These are phyloP conservation scores for Umbelopsis vinacea DNA, from an alignment of 192 early-diverging fungal genomes.

Conservation along the genomic window DNA sequence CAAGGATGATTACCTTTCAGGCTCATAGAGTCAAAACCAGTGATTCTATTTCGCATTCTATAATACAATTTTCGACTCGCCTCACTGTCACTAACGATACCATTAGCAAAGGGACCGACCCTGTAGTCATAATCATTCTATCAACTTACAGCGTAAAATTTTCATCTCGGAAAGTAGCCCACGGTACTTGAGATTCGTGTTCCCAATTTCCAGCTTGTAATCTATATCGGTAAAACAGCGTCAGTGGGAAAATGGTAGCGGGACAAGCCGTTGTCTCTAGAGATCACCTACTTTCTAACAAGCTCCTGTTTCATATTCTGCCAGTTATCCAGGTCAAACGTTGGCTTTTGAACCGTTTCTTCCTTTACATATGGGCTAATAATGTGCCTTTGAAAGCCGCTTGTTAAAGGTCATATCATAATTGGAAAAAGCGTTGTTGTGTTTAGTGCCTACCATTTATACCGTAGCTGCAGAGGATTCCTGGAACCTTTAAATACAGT, in stretches of 20 bases:
- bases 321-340: neutral
- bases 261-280: neutral
- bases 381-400: neutral
- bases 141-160: neutral
- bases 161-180: neutral
- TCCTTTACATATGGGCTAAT: slow-evolving; percentile 8
- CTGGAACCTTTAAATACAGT: neutral
- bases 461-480: neutral
- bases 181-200: slow-evolving; percentile 4
- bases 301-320: neutral
- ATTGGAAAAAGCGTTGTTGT: neutral
- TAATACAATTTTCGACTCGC: slow-evolving; percentile 20
- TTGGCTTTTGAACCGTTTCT: neutral
- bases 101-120: neutral
- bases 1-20: neutral
- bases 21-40: neutral
- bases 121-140: too few relatives aligned
- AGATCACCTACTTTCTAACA: neutral
- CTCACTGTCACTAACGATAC: neutral
- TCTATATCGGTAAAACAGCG: neutral
- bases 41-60: slow-evolving; percentile 19
- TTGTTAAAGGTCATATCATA: too few relatives aligned
- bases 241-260: neutral
- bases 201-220: slow-evolving; percentile 5
- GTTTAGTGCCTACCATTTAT: neutral